Conservation (phyloP, 768 basidiomycete genomes). For the Hemileccinum rubropunctum region DNA sequence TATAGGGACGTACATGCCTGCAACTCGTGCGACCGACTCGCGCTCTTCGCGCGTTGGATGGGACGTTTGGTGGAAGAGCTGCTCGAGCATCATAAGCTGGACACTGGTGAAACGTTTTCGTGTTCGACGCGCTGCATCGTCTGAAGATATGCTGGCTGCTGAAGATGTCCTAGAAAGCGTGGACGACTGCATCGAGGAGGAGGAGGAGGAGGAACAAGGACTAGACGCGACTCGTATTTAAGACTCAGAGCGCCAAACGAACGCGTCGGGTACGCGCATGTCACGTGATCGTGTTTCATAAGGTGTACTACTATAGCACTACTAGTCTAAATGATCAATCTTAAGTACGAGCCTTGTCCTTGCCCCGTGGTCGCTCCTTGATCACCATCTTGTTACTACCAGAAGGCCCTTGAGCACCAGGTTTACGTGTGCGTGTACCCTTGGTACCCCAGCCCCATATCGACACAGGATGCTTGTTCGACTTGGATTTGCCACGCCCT, state of each 20-base stretch:
- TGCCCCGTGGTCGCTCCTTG: conserved; percentile 78
- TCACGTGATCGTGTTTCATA: conserved; percentile 26
- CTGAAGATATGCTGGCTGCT: conserved; percentile 53
- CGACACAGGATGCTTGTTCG: conserved; percentile 89
- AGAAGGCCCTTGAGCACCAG: conserved; percentile 88
- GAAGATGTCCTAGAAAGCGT: conserved; percentile 55
- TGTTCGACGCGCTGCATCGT: conserved; percentile 53
- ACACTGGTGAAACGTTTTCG: conserved; percentile 67
- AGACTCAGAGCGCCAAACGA: conserved; percentile 24
- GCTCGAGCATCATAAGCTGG: conserved; percentile 71
- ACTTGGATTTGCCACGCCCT: conserved; percentile 97
- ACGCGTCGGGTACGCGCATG: conserved; percentile 27
- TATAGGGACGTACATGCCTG: conserved; percentile 53
- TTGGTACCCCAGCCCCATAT: conserved; percentile 93
- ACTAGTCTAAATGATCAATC: background rate
- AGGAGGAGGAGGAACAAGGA: conserved; percentile 3
- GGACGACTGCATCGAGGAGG: conserved; percentile 18
- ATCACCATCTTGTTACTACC: conserved; percentile 89
- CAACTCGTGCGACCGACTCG: conserved; percentile 57
- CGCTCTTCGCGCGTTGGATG: conserved; percentile 76
- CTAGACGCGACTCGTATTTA: background rate
- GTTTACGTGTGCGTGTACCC: conserved; percentile 89
- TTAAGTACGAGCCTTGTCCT: conserved; percentile 39
- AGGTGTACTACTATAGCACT: background rate
- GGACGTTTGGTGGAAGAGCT: conserved; percentile 67